Base-by-base conservation (phyloP, 495 filamentous ascomycete species). In the Friedmanniomyces simplex region DNA sequence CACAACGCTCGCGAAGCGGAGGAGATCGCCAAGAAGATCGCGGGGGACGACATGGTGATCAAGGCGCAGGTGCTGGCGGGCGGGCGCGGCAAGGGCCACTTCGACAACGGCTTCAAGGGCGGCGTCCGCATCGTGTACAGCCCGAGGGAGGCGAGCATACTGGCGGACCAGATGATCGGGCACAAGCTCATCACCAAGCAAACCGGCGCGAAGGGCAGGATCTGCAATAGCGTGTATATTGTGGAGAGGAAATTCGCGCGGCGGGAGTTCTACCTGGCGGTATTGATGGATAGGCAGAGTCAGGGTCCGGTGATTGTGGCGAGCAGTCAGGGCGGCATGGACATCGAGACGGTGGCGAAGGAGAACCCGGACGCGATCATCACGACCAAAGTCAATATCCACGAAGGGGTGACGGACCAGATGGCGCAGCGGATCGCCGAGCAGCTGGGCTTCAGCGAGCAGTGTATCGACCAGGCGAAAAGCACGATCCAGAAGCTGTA, bases 131-230 rank as follows among this genome's bases (percentile, higher is more conserved):
- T 98, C 67, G 94, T 98, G 72, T 97, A 96, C 82, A 96, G 91
- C 48, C 79, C 86, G 32, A 82, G 82, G 59, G 86, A 89, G 78
- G 93, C 93, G 69, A 90, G 88, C 77, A 96, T 96, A 84, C 95
- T 98, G 68, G 91, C 93, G 67, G 83, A 87, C 60, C 90, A 98
- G 76, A 98, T 98, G 93, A 96, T 98, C 74, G 93, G 93, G 64
- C 93, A 98, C 73, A 95, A 96, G 75, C 89, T 98, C 74, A 84
- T 98, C 74, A 98, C 93, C 72, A 98, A 98, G 82, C 93, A 98
- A 78, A 98, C 94, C 53, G 93, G 93, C 68, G 87, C 89, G 58
- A 76, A 71, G 59, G 93, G 93, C 69, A 88, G 91, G 70, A 79
- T 90, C 68, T 98, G 93, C 78, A 96, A 90, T 73, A 77, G 88